phyloP scores from a whole-genome alignment of 306 rosid genomes.

The Cucurbita argyrosperma region DNA sequence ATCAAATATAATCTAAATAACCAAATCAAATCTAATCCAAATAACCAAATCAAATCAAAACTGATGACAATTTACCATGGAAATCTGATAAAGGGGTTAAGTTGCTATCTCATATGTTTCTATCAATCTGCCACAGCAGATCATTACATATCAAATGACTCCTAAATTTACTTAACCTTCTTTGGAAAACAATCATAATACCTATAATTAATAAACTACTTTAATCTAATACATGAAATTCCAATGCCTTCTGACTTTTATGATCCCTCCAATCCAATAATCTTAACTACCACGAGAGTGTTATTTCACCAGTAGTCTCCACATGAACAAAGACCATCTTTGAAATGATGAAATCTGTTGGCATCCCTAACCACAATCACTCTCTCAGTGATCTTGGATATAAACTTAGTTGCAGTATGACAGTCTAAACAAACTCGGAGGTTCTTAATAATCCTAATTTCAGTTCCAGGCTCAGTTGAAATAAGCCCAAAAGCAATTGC shows the following conservation, averaged over 20 bases:
- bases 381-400: constrained; percentile 77
- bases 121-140: background rate
- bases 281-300: constrained; percentile 12
- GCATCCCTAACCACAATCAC: constrained; percentile 89
- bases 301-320: constrained; percentile 78
- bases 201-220: background rate
- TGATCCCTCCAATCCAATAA: background rate
- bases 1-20: too few species aligned
- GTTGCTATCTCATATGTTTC: background rate
- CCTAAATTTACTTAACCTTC: background rate
- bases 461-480: constrained; percentile 61
- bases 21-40: too few species aligned
- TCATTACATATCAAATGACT: background rate
- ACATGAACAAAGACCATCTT: constrained; percentile 74
- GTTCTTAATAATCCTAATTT: constrained; percentile 83
- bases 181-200: background rate
- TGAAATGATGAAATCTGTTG: constrained; percentile 87
- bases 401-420: constrained; percentile 72
- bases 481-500: constrained; percentile 88
- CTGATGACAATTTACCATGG: too few species aligned
- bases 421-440: constrained; percentile 94
- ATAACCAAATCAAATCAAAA: too few species aligned
- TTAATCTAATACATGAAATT: background rate
- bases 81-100: background rate
- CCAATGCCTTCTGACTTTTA: background rate